Percentiles rank a stretch among this genome's conserved stretches.
phyloP scores from a whole-genome alignment of 2,329 filamentous ascomycete genomes.

The Hypocreales sp. region DNA sequence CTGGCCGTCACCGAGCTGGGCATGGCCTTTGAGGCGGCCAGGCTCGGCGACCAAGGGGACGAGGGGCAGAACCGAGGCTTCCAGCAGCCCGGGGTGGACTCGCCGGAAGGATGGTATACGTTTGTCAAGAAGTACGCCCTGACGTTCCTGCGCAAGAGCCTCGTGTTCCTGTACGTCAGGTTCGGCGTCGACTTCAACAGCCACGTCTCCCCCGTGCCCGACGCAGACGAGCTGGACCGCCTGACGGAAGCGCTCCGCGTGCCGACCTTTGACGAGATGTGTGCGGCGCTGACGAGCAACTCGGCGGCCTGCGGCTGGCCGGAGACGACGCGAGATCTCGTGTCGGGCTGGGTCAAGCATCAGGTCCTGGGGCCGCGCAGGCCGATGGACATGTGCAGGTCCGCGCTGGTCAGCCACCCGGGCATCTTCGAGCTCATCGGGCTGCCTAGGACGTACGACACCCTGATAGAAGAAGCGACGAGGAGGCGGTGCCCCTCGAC shows the following conservation, averaged over 20 bases:
- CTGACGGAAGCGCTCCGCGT: slow-evolving; percentile 62
- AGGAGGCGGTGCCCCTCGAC: slow-evolving; percentile 72
- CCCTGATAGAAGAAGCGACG: slow-evolving; percentile 82
- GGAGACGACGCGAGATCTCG: slow-evolving; percentile 25
- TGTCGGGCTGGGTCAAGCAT: slow-evolving; percentile 61
- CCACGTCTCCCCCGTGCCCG: slow-evolving; percentile 44
- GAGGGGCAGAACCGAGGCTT: slow-evolving; percentile 31
- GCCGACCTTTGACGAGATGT: slow-evolving; percentile 66
- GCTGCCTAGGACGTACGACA: slow-evolving; percentile 81
- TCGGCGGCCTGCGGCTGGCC: slow-evolving; percentile 33
- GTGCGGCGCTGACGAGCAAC: slow-evolving; percentile 38
- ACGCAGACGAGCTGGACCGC: slow-evolving; percentile 66
- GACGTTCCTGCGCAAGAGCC: slow-evolving; percentile 74
- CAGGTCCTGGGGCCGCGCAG: slow-evolving; percentile 27
- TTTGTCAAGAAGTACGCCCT: slow-evolving; percentile 72
- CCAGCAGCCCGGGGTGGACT: slow-evolving; percentile 37
- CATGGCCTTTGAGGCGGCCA: slow-evolving; percentile 22
- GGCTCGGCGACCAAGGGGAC: slow-evolving; percentile 11
- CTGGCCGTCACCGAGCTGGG: slow-evolving; percentile 28
- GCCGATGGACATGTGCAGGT: slow-evolving; percentile 15
- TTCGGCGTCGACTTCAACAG: slow-evolving; percentile 79
- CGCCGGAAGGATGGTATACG: slow-evolving; percentile 36
- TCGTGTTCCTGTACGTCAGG: slow-evolving; percentile 72
- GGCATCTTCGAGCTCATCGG: slow-evolving; percentile 90
- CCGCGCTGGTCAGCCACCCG: slow-evolving; percentile 55